Evolutionary conservation across 352 stramenopile genomes (phyloP), one percentile per base, ranked within the genome.

Genomic region (Phytophthora colocasiae): DNA sequence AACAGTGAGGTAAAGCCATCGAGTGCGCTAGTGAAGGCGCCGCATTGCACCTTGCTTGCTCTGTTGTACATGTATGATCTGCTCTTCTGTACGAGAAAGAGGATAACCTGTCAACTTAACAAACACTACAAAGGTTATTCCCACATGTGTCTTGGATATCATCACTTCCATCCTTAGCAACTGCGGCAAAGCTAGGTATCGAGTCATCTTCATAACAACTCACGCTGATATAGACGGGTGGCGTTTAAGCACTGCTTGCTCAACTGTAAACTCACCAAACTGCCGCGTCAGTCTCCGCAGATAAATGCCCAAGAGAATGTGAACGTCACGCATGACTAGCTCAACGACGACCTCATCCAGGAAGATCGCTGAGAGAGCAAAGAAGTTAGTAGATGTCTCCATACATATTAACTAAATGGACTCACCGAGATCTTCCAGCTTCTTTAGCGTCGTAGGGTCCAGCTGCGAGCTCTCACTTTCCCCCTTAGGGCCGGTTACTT

Each of bases 271-370:
- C 43, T 90, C 83, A 6, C 80, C 83, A 32, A 91, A 91, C 24
- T 77, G 68, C 6, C 71, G 78, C 8, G 83, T 90, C 19, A 81
- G 71, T 31, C 81, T 75, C 26, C 69, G 75, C 24, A 95, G 49
- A 58, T 91, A 95, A 7, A 78, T 58, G 3, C 92, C 81, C 31
- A 95, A 62, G 5, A 95, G 71, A 31, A 58, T 78, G 39, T 93
- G 81, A 31, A 92, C 70, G 41, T 95, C 87, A 24, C 85, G 81
- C 80, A 92, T 89, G 6, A 92, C 78, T 24, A 95, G 65, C 29
- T 93, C 83, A 11, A 89, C 60, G n/a, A 95, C 80, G 19, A 95
- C 78, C 58, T 95, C 87, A 22, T 95, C 80, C 15, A 95, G 66
- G 47, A 93, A 93, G 14, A 89, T 72, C 6, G 81, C 84, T 92